These are phyloP conservation scores for Talaromyces albobiverticillius DNA, from an alignment of 2,329 filamentous ascomycete species.

Conservation along the genomic window DNA sequence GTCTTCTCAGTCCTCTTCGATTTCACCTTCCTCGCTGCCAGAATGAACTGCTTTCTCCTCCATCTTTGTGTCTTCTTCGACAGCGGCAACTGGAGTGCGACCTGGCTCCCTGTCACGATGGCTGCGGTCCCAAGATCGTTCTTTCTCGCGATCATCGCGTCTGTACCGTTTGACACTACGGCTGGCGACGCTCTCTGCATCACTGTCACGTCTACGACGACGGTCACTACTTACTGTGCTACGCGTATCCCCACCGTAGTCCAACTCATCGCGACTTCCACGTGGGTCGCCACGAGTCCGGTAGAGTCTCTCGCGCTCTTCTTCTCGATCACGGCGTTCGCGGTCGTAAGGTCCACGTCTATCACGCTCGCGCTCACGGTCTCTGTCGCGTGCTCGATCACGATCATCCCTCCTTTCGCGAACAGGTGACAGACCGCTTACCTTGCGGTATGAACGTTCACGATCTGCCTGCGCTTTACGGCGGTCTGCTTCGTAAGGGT, in stretches of 20 bases:
- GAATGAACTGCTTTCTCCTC: slow-evolving; percentile 63
- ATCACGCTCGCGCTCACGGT: slow-evolving; percentile 37
- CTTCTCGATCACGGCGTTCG: slow-evolving; percentile 82
- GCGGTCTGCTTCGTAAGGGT: slow-evolving; percentile 93
- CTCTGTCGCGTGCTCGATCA: slow-evolving; percentile 35
- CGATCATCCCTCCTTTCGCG: slow-evolving; percentile 38
- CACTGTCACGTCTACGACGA: slow-evolving; percentile 75
- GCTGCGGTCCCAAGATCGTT: slow-evolving; percentile 30
- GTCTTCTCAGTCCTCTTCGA: slow-evolving; percentile 66
- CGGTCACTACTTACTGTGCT: slow-evolving; percentile 63
- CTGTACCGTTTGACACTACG: slow-evolving; percentile 61
- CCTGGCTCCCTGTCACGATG: slow-evolving; percentile 51
- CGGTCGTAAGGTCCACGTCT: slow-evolving; percentile 66
- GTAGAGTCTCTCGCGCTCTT: slow-evolving; percentile 84
- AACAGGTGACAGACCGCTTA: slow-evolving; percentile 59
- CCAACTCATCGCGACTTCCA: slow-evolving; percentile 79
- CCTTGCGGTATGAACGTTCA: slow-evolving; percentile 88
- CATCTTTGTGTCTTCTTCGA: slow-evolving; percentile 28
- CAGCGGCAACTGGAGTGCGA: slow-evolving; percentile 33
- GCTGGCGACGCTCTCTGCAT: slow-evolving; percentile 60
- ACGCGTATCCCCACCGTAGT: slow-evolving; percentile 72
- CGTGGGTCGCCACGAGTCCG: slow-evolving; percentile 76
- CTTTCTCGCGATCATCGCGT: slow-evolving; percentile 39
- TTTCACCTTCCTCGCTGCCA: slow-evolving; percentile 96
- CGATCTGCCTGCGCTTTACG: slow-evolving; percentile 90